A percentile compares a stretch with the other conserved stretches of the same genome.
These are phyloP conservation scores for Neurospora discreta DNA, from an alignment of 495 filamentous ascomycete genomes.

Conservation along the genomic window DNA sequence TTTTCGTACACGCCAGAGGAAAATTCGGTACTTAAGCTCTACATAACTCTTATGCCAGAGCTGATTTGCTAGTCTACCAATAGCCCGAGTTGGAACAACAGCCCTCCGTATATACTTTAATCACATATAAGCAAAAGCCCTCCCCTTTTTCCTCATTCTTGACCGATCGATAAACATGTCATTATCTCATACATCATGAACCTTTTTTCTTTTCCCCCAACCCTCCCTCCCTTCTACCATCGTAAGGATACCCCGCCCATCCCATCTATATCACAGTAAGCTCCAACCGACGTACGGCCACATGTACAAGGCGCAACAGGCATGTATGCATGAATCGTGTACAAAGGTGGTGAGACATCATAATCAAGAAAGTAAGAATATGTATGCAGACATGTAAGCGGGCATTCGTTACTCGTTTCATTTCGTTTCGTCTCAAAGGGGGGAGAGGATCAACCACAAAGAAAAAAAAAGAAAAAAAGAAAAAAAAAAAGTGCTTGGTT, in stretches of 20 bases:
- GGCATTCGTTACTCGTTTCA: not conserved
- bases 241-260: not conserved
- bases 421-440: not conserved
- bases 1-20: not conserved
- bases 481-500: not conserved
- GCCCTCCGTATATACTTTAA: not conserved
- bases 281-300: not conserved
- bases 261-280: not conserved
- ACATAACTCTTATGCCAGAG: not conserved
- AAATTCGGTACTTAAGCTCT: not conserved
- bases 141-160: not conserved
- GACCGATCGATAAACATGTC: not conserved
- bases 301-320: not conserved
- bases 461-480: too few species aligned
- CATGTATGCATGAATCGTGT: not conserved
- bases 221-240: not conserved
- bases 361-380: not conserved
- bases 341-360: not conserved
- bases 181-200: not conserved
- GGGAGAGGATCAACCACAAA: not conserved
- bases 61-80: not conserved
- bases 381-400: not conserved
- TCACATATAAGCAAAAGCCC: not conserved
- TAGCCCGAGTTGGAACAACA: not conserved
- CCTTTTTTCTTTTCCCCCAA: not conserved